Conservation (phyloP, 371 early-diverging fungal genomes). For the Aphelidium insulamus region DNA sequence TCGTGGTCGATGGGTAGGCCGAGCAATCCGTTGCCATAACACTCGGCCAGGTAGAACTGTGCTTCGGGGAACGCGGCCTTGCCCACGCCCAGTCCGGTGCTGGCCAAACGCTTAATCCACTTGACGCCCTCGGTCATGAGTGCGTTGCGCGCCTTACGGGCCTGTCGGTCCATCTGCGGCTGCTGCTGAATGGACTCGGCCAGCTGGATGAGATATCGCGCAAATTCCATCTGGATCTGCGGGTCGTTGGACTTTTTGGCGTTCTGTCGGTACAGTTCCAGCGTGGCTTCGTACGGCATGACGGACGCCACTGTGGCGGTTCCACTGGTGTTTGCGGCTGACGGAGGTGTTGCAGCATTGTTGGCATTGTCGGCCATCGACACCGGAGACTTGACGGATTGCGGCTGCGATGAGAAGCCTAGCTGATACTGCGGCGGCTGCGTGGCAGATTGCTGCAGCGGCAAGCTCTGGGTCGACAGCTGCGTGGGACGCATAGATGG, state of each 20-base stretch:
- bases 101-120: slow-evolving; percentile 45
- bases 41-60: slow-evolving; percentile 72
- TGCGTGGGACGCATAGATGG: no score
- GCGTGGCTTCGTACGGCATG: slow-evolving; percentile 35
- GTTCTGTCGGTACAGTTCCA: slow-evolving; percentile 50
- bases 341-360: no score
- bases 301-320: no score
- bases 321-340: no score
- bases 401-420: no score
- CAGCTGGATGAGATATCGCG: slow-evolving; percentile 42
- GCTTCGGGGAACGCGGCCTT: slow-evolving; percentile 57
- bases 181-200: slow-evolving; percentile 24
- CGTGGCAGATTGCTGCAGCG: no score
- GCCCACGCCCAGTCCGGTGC: slow-evolving; percentile 34
- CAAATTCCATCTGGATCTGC: slow-evolving; percentile 47
- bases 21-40: slow-evolving; percentile 47
- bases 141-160: slow-evolving; percentile 11
- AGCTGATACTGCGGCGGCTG: no score
- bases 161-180: slow-evolving; percentile 23
- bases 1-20: slow-evolving; percentile 59
- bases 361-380: no score
- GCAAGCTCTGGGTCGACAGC: no score
- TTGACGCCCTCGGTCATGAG: slow-evolving; percentile 48
- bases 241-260: slow-evolving; percentile 55
- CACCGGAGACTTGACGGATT: no score